Evolutionary conservation across 2,329 filamentous ascomycete genomes (phyloP), one percentile per base, ranked within the genome.

Genomic region (Herpomyces periplanetae): DNA sequence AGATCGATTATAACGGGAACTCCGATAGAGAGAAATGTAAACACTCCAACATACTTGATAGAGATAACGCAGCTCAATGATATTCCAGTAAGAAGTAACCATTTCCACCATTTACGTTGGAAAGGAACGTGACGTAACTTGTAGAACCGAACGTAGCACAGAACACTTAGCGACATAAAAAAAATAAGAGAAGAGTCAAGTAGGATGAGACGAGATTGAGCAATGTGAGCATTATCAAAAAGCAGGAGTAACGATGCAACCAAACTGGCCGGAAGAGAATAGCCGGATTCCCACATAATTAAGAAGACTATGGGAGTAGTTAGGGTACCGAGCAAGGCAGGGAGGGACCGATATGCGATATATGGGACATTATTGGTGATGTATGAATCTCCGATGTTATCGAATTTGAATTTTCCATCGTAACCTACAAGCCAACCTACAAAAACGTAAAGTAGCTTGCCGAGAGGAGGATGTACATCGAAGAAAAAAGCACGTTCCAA

Each of bases 231-330:
- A 33, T 96, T 96, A 44, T 96, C 80, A 31, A 96, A 66, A 16
- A 96, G 60, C 26, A 96, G 50, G 13, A 96, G 47, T 11, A 65
- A 58, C 15, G 80, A 56, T 4, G 80, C 69, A 22, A 88, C 48
- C 21, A 91, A 46, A 36, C 68, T 85, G 22, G 80, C 80, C 5
- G 80, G 80, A 16, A 96, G 48, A 27, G 69, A 87, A 43, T 96
- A 96, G 26, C 73, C 80, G 19, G 80, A 91, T 42, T 96, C 80
- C 80, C 80, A 96, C 80, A 96, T 96, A 40, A 87, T 96, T 36
- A 85, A 44, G 40, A 85, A 96, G 22, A 68, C 60, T 18, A 75
- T 64, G n/a, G 73, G 64, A 19, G 96, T 69, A 5, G 80, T 96
- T 28, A 96, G 45, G 22, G 80, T 63, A 27, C 80, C 80, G 29